Base-by-base conservation (phyloP, 2,329 filamentous ascomycete species). In the Cordyceps tenuipes region DNA sequence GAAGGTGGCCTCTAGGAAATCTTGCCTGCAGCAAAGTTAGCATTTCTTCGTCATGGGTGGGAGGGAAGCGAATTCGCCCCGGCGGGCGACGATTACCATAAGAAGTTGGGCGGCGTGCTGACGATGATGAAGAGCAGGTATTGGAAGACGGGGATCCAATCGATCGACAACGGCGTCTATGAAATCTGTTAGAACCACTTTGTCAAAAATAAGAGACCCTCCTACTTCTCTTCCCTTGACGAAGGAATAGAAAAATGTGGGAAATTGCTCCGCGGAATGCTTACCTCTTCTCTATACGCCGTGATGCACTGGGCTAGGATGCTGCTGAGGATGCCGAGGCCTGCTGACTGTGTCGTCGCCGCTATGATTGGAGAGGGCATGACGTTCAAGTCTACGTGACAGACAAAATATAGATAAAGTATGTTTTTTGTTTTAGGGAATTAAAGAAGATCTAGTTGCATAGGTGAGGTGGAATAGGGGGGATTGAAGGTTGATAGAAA, bases 81-180 rank as follows among this genome's bases (percentile, higher is more conserved):
- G 23, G 12, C 47, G 8, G 31, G 39, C 23, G n/a, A 72, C 75
- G 66, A 5, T 29, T 71, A 85, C 91, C 91, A 96, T 67, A 90
- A 70, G 69, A 91, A 90, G 74, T 97, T 97, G 49, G 89, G 89
- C 3, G 91, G 91, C 46, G 86, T 88, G 72, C 81, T 87, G 62
- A 96, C 69, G 39, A 89, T 69, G 64, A 86, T 83, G 76, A 87
- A 96, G 57, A 90, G 68, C 56, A 89, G 75, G 73, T 95, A 96
- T 70, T 91, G 89, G 65, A 91, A 75, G 48, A 96, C 79, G 4
- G 88, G 84, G 5, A 81, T 74, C 73, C 81, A 80, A 72, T 91
- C 83, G 66, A 95, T 76, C 26, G 76, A 72, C 57, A 89, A 80
- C 12, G 83, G 73, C 57, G 73, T 76, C 86, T 60, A 21, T 1